A percentile compares a stretch with the other conserved stretches of the same genome.
Conservation (phyloP, 75 land plant genomes). For the Pinus albicaulis region DNA sequence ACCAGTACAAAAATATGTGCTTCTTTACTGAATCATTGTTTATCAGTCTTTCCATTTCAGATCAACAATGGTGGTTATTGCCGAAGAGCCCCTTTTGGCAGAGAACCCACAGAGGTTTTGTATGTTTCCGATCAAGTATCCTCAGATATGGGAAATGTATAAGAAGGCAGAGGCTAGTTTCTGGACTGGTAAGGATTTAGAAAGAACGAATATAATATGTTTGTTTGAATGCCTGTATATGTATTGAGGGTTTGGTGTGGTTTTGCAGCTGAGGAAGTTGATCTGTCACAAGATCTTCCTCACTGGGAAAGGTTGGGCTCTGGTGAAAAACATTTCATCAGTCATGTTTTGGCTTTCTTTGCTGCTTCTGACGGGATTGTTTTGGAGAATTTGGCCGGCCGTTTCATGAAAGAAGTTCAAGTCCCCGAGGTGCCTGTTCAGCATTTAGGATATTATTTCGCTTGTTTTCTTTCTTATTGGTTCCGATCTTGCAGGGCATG, state of each 20-base stretch:
- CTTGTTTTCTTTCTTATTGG: too few species aligned
- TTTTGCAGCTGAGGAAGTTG: constrained; percentile 7
- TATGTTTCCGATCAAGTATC: constrained; percentile 88
- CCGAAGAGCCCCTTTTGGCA: constrained; percentile 66
- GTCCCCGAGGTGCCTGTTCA: constrained; percentile 47
- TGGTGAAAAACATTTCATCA: constrained; percentile 80
- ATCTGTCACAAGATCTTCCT: constrained; percentile 40
- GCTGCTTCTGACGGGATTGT: constrained; percentile 88
- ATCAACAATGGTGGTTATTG: constrained; percentile 23
- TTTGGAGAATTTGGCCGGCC: constrained; percentile 78
- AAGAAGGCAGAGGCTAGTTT: constrained; percentile 18
- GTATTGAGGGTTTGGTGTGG: too few species aligned
- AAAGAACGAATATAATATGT: not conserved
- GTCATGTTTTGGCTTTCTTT: constrained; percentile 35
- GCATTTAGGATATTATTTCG: too few species aligned
- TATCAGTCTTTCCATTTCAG: too few species aligned
- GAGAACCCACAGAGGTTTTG: constrained; percentile 81
- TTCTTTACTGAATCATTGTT: too few species aligned
- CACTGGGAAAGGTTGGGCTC: constrained; percentile 66
- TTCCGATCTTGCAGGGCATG: too few species aligned
- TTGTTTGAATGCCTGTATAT: too few species aligned
- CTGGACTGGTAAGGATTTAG: constrained; percentile 89
- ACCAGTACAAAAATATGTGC: too few species aligned
- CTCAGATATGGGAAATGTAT: constrained; percentile 68
- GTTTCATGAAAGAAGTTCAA: constrained; percentile 92